A percentile compares a stretch with the other conserved stretches of the same genome.
Conservation (phyloP, 2,329 filamentous ascomycete species). For the Arthrobotrys sphaeroides region DNA sequence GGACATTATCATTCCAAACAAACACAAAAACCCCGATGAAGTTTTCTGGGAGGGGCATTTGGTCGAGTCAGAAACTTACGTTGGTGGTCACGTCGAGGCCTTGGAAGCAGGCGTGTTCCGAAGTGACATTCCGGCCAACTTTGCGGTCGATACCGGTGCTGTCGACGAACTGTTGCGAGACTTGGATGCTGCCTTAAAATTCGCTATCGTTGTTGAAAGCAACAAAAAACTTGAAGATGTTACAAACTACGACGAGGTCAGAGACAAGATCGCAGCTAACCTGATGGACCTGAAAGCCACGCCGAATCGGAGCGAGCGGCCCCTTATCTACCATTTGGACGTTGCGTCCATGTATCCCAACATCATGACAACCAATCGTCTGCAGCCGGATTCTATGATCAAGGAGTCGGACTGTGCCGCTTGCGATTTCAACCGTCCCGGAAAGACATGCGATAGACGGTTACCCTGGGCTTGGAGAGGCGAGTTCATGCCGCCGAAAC, state of each 20-base stretch:
- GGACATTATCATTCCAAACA: slow-evolving; percentile 92
- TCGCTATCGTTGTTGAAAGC: slow-evolving; percentile 84
- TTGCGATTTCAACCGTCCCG: slow-evolving; percentile 96
- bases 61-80: slow-evolving; percentile 95
- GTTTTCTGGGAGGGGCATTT: slow-evolving; percentile 97
- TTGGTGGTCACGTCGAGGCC: slow-evolving; percentile 98
- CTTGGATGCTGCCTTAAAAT: slow-evolving; percentile 86
- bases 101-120: slow-evolving; percentile 98
- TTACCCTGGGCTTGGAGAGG: slow-evolving; percentile 98
- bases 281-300: slow-evolving; percentile 79
- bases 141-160: slow-evolving; percentile 85
- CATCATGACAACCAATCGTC: slow-evolving; percentile 98
- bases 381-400: slow-evolving; percentile 99
- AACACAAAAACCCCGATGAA: slow-evolving; percentile 89
- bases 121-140: slow-evolving; percentile 93
- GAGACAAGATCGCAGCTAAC: slow-evolving; percentile 77
- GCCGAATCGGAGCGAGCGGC: slow-evolving; percentile 83
- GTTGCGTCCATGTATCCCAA: slow-evolving; percentile 99
- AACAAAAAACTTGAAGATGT: slow-evolving; percentile 83
- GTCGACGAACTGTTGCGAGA: slow-evolving; percentile 88
- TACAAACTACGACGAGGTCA: slow-evolving; percentile 84
- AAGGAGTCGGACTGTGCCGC: slow-evolving; percentile 94
- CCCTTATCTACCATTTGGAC: slow-evolving; percentile 96
- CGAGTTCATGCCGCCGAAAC: slow-evolving; percentile 93
- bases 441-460: slow-evolving; percentile 94